Base-by-base conservation (phyloP, 257 asterid genomes). In the Solanum chmielewskii region DNA sequence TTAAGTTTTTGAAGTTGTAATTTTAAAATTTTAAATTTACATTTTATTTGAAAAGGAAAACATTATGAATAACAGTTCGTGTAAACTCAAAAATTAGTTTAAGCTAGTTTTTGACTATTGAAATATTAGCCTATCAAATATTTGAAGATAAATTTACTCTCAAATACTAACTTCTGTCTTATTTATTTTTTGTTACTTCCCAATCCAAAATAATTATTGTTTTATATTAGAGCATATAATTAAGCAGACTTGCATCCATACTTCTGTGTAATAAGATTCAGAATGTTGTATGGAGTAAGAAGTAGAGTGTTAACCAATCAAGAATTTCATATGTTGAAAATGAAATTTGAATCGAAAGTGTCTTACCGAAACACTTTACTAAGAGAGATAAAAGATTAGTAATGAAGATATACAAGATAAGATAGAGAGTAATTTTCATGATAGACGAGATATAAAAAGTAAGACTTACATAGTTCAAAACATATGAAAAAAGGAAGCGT, bases 271-370 rank as follows among this genome's bases (percentile, higher is more conserved):
- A 56, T 56, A 56, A 56, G 12, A 56, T 7, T 0, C 18, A 0
- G 2, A 21, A 60, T 9, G 11, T 60, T 60, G 13, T 9, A 60
- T 60, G 10, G n/a, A 6, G 27, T 9, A 0, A 11, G 62, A 4
- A 18, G 13, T 9, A 3, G n/a, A 59, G 12, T 59, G 29, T 60
- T 60, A 27, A 10, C 0, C 14, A 1, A 14, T 4, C 0, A 45
- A 4, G 18, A 45, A 3, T 45, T 14, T 23, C 0, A 23, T 23
- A 62, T 2, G 2, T 10, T 23, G 0, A 23, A 23, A 14, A 62
- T 4, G 7, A 62, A 23, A 23, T 62, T 62, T 23, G 8, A 52
- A 52, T 52, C 0, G 10, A 6, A 52, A 16, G 62, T 52, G 62
- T 18, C 0, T 56, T 7, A 56, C 7, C 18, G 62, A 0, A 56